Evolutionary conservation across 768 basidiomycete genomes (phyloP).

Genomic region (Coprinopsis marcescibilis): DNA sequence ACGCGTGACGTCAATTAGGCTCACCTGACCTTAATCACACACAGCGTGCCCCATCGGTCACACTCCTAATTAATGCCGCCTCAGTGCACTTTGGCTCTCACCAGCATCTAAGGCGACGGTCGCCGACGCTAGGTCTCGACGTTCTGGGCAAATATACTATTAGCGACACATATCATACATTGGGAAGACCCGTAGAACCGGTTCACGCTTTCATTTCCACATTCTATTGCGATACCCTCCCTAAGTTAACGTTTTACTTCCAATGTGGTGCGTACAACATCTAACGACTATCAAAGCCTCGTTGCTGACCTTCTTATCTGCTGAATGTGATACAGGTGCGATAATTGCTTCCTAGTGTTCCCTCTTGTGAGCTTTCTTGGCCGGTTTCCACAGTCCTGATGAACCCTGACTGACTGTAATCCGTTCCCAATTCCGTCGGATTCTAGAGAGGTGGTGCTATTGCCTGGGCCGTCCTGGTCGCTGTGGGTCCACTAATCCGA

Average conservation of each 20-base stretch:
- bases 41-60: not conserved
- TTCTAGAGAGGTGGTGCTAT: constrained; percentile 64
- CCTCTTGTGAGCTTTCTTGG: constrained; percentile 50
- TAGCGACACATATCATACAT: constrained; percentile 2
- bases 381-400: constrained; percentile 6
- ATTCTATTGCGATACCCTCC: constrained; percentile 18
- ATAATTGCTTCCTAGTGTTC: constrained; percentile 70
- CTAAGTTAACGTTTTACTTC: constrained; percentile 10
- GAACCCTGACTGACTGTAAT: constrained; percentile 11
- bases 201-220: not conserved
- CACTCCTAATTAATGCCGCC: not conserved
- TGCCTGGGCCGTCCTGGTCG: constrained; percentile 59
- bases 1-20: constrained; percentile 2
- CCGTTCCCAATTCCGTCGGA: constrained; percentile 23
- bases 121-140: constrained; percentile 9
- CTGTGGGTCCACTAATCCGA: constrained; percentile 33
- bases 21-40: constrained; percentile 3
- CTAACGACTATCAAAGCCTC: constrained; percentile 5
- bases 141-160: not conserved
- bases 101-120: constrained; percentile 1
- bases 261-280: constrained; percentile 25
- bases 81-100: constrained; percentile 5
- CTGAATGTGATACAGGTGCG: constrained; percentile 50
- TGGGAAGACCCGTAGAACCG: not conserved
- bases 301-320: constrained; percentile 4